These are phyloP conservation scores for Moricandia moricandioides DNA, from an alignment of 345 rosid species.

Conservation along the genomic window DNA sequence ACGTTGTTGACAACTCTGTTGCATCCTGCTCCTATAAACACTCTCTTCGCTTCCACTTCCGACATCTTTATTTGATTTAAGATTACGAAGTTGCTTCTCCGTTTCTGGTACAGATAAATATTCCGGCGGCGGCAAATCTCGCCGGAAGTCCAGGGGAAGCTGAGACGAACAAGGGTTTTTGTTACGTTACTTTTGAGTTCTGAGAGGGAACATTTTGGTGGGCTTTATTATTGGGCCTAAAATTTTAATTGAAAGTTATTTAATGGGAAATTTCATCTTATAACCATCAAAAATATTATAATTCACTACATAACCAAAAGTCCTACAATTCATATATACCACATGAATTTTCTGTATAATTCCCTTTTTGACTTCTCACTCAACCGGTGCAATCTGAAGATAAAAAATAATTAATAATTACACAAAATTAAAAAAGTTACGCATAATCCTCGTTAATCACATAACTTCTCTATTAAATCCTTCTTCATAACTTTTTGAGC, in stretches of 20 bases:
- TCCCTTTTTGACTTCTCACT: too few relatives aligned
- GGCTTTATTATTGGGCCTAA: not conserved
- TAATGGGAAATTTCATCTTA: too few relatives aligned
- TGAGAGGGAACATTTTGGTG: not conserved
- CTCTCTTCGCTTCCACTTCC: constrained; percentile 49
- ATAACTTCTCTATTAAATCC: too few relatives aligned
- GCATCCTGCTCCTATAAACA: constrained; percentile 91
- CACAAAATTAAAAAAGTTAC: too few relatives aligned
- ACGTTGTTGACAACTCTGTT: constrained; percentile 83
- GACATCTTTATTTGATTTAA: constrained; percentile 19
- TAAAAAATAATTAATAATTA: too few relatives aligned
- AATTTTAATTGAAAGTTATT: not conserved
- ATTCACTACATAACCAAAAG: too few relatives aligned
- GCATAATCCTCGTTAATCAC: too few relatives aligned
- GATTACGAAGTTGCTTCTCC: not conserved
- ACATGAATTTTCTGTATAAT: too few relatives aligned
- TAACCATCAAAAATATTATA: too few relatives aligned
- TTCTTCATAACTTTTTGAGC: too few relatives aligned
- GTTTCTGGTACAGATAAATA: not conserved
- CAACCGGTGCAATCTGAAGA: too few relatives aligned
- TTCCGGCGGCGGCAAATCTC: constrained; percentile 13
- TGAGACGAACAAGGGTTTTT: not conserved
- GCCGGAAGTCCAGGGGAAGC: constrained; percentile 3
- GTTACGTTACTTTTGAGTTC: not conserved
- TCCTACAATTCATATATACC: too few relatives aligned